These are phyloP conservation scores for Epichloe bromicola DNA, from an alignment of 2,329 filamentous ascomycete species.

Conservation along the genomic window DNA sequence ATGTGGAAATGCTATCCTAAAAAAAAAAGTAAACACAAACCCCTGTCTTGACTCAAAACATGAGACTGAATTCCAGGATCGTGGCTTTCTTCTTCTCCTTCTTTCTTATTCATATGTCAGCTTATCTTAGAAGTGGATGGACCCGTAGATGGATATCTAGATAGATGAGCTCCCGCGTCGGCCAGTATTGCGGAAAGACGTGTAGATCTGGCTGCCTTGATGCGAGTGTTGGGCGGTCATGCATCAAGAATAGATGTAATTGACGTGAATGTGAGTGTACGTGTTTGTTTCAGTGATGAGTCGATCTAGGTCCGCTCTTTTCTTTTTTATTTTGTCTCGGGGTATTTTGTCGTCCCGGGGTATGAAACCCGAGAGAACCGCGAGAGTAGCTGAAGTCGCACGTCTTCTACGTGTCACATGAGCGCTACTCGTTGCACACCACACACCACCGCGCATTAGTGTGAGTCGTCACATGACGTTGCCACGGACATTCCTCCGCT, in stretches of 20 bases:
- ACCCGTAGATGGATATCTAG: conserved; percentile 2
- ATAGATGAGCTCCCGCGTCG: conserved; percentile 2
- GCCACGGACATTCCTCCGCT: no score
- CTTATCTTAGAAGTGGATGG: neutral
- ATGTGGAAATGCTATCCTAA: neutral
- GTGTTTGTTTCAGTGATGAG: neutral
- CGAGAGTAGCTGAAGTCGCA: no score
- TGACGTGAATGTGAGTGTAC: neutral
- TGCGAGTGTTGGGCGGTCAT: neutral
- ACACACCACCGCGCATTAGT: no score
- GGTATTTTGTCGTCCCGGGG: no score
- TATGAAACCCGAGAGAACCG: no score
- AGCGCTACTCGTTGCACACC: no score
- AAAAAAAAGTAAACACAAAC: neutral
- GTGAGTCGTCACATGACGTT: no score
- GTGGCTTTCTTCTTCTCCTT: neutral
- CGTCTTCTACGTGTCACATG: no score
- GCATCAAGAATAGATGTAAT: conserved; percentile 1
- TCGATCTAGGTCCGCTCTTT: neutral
- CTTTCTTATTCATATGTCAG: neutral
- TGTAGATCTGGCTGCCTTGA: neutral
- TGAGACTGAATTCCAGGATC: neutral
- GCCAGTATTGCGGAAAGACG: neutral
- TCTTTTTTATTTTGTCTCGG: no score
- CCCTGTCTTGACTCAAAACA: neutral